Evolutionary conservation across 495 filamentous ascomycete species (phyloP), one percentile per base, ranked within the genome.

Genomic region (Penicillium bialowiezense): DNA sequence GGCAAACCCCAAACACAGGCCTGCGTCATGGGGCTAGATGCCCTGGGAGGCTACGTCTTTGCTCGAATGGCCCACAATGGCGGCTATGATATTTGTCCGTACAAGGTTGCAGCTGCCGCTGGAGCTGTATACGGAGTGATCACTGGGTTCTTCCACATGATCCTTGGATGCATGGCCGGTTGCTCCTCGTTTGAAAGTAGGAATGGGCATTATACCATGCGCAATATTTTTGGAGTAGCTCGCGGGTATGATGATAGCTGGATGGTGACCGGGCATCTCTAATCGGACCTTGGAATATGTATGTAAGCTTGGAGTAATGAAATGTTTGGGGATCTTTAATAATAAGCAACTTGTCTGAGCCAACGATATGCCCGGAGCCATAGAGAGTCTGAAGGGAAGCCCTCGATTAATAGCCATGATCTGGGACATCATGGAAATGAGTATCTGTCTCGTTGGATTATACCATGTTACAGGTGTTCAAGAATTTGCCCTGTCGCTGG

Each of bases 61-160:
- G 54, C 54, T 41, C 54, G 54, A 5, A 56, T 56, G 54, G 50
- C 50, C 6, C 54, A 56, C 21, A 56, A 56, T 34, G 40, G 32
- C 19, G 54, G 54, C 3, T 35, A 52, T 34, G 54, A 53, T 15
- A 41, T 56, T 29, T 56, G 54, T 23, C 38, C 50, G 12, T 56
- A 53, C 23, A 53, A 53, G n/a, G 50, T 53, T 17, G 54, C 54
- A 1, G 54, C 54, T 19, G 54, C 54, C 6, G 54, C 54, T 9
- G 54, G 50, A 31, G 50, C 50, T 3, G 54, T 56, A 2, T 56
- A 56, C 24, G 54, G 54, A 5, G 40, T 26, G 5, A 49, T 56
- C 5, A 49, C 50, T 1, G 54, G 54, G 0, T 31, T 56, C 23
- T 56, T 56, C 31, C 54, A 49, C 14, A 49, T 41, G 0, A 14